These are phyloP conservation scores for Babesia ovis DNA, from an alignment of 169 alveolate genomes.

Conservation along the genomic window DNA sequence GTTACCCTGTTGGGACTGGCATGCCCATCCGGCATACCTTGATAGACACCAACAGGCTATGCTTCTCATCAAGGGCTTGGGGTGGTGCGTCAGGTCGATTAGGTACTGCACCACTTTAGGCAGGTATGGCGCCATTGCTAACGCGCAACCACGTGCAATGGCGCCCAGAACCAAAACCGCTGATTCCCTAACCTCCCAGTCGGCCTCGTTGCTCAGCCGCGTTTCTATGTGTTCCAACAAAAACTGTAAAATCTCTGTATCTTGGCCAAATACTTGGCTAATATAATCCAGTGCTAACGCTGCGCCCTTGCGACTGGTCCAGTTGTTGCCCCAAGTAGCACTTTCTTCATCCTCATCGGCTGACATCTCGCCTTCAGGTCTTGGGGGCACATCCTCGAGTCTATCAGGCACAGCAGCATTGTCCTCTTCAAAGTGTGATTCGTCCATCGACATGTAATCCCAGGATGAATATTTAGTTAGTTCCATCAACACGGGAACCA, in stretches of 20 bases:
- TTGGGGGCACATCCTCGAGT: conserved; percentile 79
- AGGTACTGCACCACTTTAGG: conserved; percentile 83
- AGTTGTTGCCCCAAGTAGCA: conserved; percentile 86
- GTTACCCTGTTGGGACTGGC: conserved; percentile 60
- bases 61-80: conserved; percentile 87
- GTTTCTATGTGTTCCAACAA: conserved; percentile 75
- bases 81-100: conserved; percentile 72
- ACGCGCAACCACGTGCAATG: conserved; percentile 86
- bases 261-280: conserved; percentile 76
- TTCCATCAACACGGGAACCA: conserved; percentile 70
- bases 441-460: conserved; percentile 88
- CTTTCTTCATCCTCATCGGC: conserved; percentile 73
- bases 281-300: conserved; percentile 81
- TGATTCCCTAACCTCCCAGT: conserved; percentile 87
- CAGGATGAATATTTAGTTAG: conserved; percentile 81
- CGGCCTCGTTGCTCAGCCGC: conserved; percentile 69
- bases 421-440: conserved; percentile 85
- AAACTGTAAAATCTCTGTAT: conserved; percentile 74
- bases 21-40: conserved; percentile 83
- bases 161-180: conserved; percentile 91
- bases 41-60: conserved; percentile 90
- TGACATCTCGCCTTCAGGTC: conserved; percentile 56
- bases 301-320: conserved; percentile 89
- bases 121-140: conserved; percentile 79
- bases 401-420: conserved; percentile 82